Conservation (phyloP, 2,329 filamentous ascomycete species). For the Amylocarpus encephaloides region DNA sequence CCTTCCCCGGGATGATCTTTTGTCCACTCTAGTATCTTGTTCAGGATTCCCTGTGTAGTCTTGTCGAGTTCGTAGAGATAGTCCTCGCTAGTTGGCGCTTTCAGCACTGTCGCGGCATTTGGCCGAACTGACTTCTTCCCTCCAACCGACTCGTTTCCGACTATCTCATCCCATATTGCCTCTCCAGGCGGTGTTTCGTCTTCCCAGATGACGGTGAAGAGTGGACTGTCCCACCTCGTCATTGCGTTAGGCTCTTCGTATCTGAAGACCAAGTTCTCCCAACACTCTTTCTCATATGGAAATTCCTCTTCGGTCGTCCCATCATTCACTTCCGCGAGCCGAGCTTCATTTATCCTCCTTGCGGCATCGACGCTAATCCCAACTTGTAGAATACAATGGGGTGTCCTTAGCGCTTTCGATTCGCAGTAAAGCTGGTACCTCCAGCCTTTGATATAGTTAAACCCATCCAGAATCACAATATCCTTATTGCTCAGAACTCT, state of each 20-base stretch:
- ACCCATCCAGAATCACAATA: constrained; percentile 71
- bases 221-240: constrained; percentile 76
- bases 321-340: constrained; percentile 38
- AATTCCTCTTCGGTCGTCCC: constrained; percentile 27
- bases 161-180: constrained; percentile 67
- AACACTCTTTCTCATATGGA: constrained; percentile 26
- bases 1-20: constrained; percentile 56
- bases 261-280: constrained; percentile 47
- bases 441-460: constrained; percentile 89
- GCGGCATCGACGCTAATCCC: constrained; percentile 50
- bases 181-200: constrained; percentile 64
- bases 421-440: constrained; percentile 82
- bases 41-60: constrained; percentile 70
- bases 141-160: constrained; percentile 52
- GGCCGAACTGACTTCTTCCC: constrained; percentile 59
- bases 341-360: constrained; percentile 51
- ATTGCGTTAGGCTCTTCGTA: constrained; percentile 85
- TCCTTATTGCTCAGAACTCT: constrained; percentile 64
- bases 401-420: constrained; percentile 70
- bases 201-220: constrained; percentile 74
- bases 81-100: constrained; percentile 55
- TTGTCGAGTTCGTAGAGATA: constrained; percentile 77
- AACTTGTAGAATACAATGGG: constrained; percentile 66
- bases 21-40: constrained; percentile 61
- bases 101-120: constrained; percentile 70